A percentile compares a stretch with the other conserved stretches of the same genome.
Conservation (phyloP, 2,329 filamentous ascomycete genomes). For the Tolypocladium amazonense region DNA sequence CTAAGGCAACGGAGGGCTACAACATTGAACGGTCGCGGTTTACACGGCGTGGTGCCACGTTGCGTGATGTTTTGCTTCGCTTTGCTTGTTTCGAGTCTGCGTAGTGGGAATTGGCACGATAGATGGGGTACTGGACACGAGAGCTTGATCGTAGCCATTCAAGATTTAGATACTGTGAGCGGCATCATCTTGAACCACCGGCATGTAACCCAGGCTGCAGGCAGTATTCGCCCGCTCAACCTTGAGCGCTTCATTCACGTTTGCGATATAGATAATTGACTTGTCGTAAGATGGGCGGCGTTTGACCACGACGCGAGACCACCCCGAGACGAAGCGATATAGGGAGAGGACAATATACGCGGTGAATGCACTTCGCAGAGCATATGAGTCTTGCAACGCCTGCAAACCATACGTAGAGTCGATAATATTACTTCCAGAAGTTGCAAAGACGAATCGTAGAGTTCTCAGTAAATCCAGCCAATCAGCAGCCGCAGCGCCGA, state of each 20-base stretch:
- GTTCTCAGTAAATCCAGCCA: neutral
- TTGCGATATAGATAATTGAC: too few relatives aligned
- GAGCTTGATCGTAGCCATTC: neutral
- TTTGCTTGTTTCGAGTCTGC: neutral
- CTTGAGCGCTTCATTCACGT: too few relatives aligned
- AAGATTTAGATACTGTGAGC: neutral
- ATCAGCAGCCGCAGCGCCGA: neutral
- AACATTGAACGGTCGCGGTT: neutral
- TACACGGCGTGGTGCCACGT: neutral
- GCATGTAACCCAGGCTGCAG: neutral
- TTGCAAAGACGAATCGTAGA: neutral
- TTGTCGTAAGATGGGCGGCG: neutral
- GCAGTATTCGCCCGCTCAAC: too few relatives aligned
- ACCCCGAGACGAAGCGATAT: neutral
- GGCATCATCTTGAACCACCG: neutral
- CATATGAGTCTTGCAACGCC: neutral
- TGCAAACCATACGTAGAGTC: too few relatives aligned
- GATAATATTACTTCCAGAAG: too few relatives aligned
- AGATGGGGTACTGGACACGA: neutral
- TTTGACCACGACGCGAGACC: neutral
- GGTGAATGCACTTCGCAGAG: neutral
- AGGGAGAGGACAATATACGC: neutral
- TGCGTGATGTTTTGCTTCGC: neutral
- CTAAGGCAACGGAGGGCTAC: conserved; percentile 14
- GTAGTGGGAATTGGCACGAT: neutral